Evolutionary conservation across 106 monocot genomes (phyloP), one percentile per base, ranked within the genome.

Genomic region (Ottelia alismoides): DNA sequence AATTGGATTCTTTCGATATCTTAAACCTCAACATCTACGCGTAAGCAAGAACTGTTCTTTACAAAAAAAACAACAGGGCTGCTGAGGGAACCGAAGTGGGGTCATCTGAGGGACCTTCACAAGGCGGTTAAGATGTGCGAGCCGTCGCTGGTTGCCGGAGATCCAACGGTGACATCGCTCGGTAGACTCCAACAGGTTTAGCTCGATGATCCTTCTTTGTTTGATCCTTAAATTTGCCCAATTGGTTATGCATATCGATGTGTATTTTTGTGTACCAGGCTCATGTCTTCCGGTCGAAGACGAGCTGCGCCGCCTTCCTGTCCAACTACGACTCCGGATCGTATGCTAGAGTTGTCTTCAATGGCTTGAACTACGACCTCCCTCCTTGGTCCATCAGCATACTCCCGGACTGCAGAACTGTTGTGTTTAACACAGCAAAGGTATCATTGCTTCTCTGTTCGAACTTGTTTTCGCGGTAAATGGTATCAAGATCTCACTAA

Each of bases 351-450:
- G 77, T 91, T 21, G 25, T 77, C n/a, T 89, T 89, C 62, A 75
- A 89, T 66, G 79, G 77, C 14, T 47, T 80, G 69, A 79, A 67
- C 53, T 77, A 89, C 70, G 66, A 77, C 66, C 79, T 89, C 46
- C 89, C 84, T 47, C 80, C 89, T 43, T 89, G 89, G 89, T 89
- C 89, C 45, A 76, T 89, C 58, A 84, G 80, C 74, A 75, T 89
- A 46, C 83, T 89, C 56, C 83, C 84, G 14, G 89, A 89, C 44
- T 89, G 89, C 69, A 80, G 74, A 64, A 89, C 76, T 21, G 65
- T 64, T 22, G 74, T 84, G 35, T 89, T 72, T 63, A 89, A 89
- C 66, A 89, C 80, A 25, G 89, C 89, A 30, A 83, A 70, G 76
- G 89, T 89, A 55, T 49, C 48, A 1, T 22, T 18, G 6, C 48